phyloP scores from a whole-genome alignment of 306 rosid species.

The Rosa lucieae region DNA sequence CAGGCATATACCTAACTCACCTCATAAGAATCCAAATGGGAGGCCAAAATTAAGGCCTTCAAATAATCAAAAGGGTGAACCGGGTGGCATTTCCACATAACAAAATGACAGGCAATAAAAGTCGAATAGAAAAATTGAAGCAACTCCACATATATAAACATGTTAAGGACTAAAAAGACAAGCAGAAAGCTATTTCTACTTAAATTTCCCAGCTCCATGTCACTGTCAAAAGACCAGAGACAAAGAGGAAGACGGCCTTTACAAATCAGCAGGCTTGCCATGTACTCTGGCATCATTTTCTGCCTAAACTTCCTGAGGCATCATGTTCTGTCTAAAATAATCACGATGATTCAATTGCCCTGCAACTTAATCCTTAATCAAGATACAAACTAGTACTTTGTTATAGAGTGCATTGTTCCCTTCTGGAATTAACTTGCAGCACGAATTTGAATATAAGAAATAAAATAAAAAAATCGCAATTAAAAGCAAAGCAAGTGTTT shows the following conservation, averaged over 20 bases:
- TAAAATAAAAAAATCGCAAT: background rate
- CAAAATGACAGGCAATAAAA: background rate
- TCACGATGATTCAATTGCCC: background rate
- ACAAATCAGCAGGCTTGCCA: background rate
- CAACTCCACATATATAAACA: background rate
- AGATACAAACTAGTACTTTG: background rate
- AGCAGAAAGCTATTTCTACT: background rate
- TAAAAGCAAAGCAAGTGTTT: background rate
- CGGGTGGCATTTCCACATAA: no score
- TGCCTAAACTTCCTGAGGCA: background rate
- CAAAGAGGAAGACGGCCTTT: conserved; percentile 3
- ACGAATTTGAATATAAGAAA: background rate
- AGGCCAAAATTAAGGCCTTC: conserved; percentile 5
- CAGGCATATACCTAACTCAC: conserved; percentile 5
- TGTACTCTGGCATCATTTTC: background rate
- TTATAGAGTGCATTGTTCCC: background rate
- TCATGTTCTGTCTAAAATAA: background rate
- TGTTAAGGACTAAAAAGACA: background rate
- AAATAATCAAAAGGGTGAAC: background rate
- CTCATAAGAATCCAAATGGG: conserved; percentile 5
- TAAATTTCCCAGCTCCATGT: conserved; percentile 1
- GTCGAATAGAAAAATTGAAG: background rate
- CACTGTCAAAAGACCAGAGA: conserved; percentile 10
- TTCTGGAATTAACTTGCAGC: background rate
- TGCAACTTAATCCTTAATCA: background rate